Percentiles rank a stretch among this genome's conserved stretches.
phyloP scores from a whole-genome alignment of 129 eudicot species.

The Ambrosia artemisiifolia region DNA sequence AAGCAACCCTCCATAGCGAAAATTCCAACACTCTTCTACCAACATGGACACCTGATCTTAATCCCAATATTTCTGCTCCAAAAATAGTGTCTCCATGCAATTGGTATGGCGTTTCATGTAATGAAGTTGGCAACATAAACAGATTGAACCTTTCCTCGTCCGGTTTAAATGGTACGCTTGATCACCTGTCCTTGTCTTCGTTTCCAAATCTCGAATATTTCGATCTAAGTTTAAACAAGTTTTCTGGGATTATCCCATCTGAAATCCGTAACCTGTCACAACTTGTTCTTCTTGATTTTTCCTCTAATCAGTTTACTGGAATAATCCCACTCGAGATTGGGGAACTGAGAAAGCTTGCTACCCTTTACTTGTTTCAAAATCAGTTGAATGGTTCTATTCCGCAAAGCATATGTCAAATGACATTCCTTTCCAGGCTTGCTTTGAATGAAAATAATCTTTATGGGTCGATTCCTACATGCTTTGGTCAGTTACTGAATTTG shows the following conservation, averaged over 20 bases:
- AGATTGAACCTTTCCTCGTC: conserved; percentile 26
- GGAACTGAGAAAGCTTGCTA: conserved; percentile 15
- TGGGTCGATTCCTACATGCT: conserved; percentile 28
- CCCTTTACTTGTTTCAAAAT: conserved; percentile 18
- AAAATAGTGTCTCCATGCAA: conserved; percentile 21
- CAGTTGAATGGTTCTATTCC: conserved; percentile 31
- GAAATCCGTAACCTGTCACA: conserved; percentile 17
- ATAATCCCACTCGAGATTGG: conserved; percentile 36
- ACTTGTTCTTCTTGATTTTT: conserved; percentile 30
- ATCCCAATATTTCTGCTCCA: background rate
- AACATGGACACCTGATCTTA: conserved; percentile 16
- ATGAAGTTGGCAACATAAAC: conserved; percentile 17
- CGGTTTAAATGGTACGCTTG: conserved; percentile 21
- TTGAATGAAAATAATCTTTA: conserved; percentile 7
- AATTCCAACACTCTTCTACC: conserved; percentile 1
- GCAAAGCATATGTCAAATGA: conserved; percentile 12
- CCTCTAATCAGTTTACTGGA: conserved; percentile 23
- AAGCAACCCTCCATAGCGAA: conserved; percentile 27
- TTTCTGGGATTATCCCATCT: conserved; percentile 28
- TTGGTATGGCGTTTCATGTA: conserved; percentile 37
- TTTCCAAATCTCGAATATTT: conserved; percentile 25
- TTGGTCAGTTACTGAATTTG: conserved; percentile 9
- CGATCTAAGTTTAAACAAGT: conserved; percentile 24
- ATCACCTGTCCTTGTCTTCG: conserved; percentile 30
- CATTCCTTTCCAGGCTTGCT: conserved; percentile 10